Percentiles rank a stretch among this genome's conserved stretches.
These are phyloP conservation scores for Penicillium sumatraense DNA, from an alignment of 2,329 filamentous ascomycete genomes.

Conservation along the genomic window DNA sequence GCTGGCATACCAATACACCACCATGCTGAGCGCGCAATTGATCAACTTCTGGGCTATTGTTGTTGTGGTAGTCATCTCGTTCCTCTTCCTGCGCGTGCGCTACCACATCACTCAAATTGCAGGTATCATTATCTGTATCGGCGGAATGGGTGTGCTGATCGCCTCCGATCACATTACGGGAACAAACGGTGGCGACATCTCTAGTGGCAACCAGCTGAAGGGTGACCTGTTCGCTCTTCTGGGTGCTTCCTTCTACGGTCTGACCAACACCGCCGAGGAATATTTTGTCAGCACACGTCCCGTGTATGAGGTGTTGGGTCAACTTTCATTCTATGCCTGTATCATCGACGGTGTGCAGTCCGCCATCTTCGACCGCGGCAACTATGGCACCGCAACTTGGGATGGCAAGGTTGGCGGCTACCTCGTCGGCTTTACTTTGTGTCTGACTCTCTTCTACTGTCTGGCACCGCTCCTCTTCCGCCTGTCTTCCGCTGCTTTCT, in stretches of 20 bases:
- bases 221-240: conserved; percentile 91
- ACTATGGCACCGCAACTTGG: conserved; percentile 70
- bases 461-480: conserved; percentile 86
- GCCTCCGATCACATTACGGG: conserved; percentile 84
- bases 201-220: conserved; percentile 72
- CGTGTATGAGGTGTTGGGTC: conserved; percentile 90
- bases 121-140: conserved; percentile 89
- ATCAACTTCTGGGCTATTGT: conserved; percentile 99
- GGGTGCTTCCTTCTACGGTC: conserved; percentile 87
- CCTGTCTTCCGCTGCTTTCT: conserved; percentile 88
- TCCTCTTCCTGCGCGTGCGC: conserved; percentile 80
- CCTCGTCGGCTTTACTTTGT: conserved; percentile 85
- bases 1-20: conserved; percentile 89
- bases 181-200: conserved; percentile 66
- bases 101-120: conserved; percentile 85
- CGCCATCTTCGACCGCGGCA: conserved; percentile 83
- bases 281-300: conserved; percentile 87
- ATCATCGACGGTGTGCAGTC: conserved; percentile 91
- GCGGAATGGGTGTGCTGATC: conserved; percentile 85
- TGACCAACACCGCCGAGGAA: conserved; percentile 91
- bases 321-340: conserved; percentile 85
- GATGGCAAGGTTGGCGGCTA: conserved; percentile 75
- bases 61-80: conserved; percentile 83
- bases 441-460: conserved; percentile 83
- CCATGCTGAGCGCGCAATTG: conserved; percentile 87